Conservation (phyloP, 805 yeast genomes). For the Yarrowia yakushimensis region DNA sequence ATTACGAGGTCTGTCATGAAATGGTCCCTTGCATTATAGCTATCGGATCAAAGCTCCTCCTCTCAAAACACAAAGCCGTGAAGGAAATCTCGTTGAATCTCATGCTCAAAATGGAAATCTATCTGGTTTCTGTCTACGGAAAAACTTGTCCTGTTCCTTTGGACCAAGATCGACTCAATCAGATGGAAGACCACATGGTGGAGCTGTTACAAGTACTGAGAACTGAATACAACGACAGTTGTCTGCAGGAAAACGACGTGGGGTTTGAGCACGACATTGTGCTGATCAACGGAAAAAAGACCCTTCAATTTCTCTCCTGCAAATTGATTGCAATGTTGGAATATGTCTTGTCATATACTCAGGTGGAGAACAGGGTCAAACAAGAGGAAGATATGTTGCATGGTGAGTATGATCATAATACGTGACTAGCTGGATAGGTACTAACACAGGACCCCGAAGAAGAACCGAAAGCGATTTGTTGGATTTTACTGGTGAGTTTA, state of each 20-base stretch:
- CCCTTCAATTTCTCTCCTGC: neutral
- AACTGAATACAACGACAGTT: neutral
- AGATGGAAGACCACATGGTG: neutral
- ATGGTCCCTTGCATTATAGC: neutral
- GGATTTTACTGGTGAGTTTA: neutral
- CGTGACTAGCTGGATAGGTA: neutral
- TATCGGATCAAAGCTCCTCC: neutral
- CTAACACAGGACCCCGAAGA: neutral
- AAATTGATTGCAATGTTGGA: neutral
- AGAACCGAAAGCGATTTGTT: neutral
- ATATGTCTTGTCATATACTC: neutral
- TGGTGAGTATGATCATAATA: neutral
- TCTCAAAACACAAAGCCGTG: neutral
- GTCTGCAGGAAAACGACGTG: slow-evolving; percentile 1
- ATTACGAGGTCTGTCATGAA: slow-evolving; percentile 9
- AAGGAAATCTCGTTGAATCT: neutral
- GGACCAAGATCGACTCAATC: neutral
- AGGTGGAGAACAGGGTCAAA: neutral
- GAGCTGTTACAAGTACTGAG: neutral
- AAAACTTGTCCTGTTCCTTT: neutral
- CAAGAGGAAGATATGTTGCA: neutral
- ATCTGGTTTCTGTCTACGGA: neutral
- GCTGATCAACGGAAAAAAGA: neutral
- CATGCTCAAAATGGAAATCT: neutral
- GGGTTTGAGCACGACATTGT: neutral